A percentile compares a stretch with the other conserved stretches of the same genome.
These are phyloP conservation scores for Oryza glumipatula DNA, from an alignment of 176 grass and related monocot genomes.

Conservation along the genomic window DNA sequence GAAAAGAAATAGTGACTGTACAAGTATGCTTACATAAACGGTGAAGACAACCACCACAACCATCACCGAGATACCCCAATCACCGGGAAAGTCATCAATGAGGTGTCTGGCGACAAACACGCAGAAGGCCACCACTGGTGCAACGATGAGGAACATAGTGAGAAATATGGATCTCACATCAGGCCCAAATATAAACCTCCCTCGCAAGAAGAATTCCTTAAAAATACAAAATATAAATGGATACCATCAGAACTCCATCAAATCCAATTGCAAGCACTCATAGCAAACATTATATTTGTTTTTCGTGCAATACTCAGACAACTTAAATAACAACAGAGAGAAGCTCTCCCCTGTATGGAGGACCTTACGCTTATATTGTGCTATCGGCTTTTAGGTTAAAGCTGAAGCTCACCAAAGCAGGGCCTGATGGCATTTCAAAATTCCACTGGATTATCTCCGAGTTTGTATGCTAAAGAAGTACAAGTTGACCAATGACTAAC, in stretches of 20 bases:
- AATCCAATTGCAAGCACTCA: neutral
- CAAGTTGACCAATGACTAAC: neutral
- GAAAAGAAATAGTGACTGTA: neutral
- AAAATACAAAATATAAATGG: slow-evolving; percentile 26
- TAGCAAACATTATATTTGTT: slow-evolving; percentile 2
- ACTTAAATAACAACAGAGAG: slow-evolving; percentile 20
- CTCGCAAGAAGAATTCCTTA: slow-evolving; percentile 91
- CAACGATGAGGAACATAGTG: slow-evolving; percentile 85
- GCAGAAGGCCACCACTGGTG: slow-evolving; percentile 79
- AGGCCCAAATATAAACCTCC: slow-evolving; percentile 98
- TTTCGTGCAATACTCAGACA: neutral
- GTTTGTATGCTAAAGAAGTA: slow-evolving; percentile 18
- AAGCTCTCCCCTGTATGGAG: neutral
- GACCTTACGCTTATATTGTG: neutral
- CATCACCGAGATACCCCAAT: slow-evolving; percentile 78
- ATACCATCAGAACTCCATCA: neutral
- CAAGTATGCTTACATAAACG: slow-evolving; percentile 74
- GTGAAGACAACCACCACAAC: slow-evolving; percentile 87
- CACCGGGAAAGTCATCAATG: slow-evolving; percentile 76
- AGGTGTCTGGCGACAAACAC: slow-evolving; percentile 80
- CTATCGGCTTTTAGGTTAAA: neutral
- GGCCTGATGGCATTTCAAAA: neutral
- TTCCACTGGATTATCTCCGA: neutral
- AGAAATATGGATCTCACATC: slow-evolving; percentile 93
- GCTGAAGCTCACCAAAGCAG: slow-evolving; percentile 4